Evolutionary conservation across 805 yeast species (phyloP).

Genomic region (Lipomyces mesembrius): DNA sequence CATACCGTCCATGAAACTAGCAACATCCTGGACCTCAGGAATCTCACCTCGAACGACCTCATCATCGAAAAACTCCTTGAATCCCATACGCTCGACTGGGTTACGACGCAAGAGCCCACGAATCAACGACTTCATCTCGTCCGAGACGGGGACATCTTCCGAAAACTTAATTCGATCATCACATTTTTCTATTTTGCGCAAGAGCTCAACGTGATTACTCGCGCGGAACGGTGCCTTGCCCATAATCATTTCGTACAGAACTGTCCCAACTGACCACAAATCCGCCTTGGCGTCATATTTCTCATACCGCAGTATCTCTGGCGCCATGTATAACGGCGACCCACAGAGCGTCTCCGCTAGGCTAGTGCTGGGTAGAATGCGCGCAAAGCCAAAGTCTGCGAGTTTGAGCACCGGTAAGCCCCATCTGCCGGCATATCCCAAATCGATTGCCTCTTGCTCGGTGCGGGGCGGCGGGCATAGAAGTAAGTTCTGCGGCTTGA

Average conservation of each 20-base stretch:
- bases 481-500: constrained; percentile 86
- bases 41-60: constrained; percentile 65
- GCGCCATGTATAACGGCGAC: constrained; percentile 98
- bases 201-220: constrained; percentile 85
- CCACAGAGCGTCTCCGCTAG: constrained; percentile 98
- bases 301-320: constrained; percentile 91
- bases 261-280: constrained; percentile 98
- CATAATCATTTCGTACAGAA: constrained; percentile 89
- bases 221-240: constrained; percentile 98
- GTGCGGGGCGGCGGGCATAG: constrained; percentile 82
- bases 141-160: constrained; percentile 63
- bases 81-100: constrained; percentile 86
- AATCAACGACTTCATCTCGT: constrained; percentile 69
- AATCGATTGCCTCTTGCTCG: constrained; percentile 58
- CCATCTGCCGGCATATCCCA: constrained; percentile 75
- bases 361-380: constrained; percentile 89
- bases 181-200: constrained; percentile 80
- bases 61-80: constrained; percentile 82
- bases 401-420: constrained; percentile 88
- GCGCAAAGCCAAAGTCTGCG: constrained; percentile 97
- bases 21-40: constrained; percentile 46
- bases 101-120: constrained; percentile 77
- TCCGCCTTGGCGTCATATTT: constrained; percentile 98
- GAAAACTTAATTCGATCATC: constrained; percentile 83
- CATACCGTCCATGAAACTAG: constrained; percentile 40